Percentiles rank a stretch among this genome's conserved stretches.
phyloP scores from a whole-genome alignment of 2,329 filamentous ascomycete genomes.

The Colletotrichum coccodes region DNA sequence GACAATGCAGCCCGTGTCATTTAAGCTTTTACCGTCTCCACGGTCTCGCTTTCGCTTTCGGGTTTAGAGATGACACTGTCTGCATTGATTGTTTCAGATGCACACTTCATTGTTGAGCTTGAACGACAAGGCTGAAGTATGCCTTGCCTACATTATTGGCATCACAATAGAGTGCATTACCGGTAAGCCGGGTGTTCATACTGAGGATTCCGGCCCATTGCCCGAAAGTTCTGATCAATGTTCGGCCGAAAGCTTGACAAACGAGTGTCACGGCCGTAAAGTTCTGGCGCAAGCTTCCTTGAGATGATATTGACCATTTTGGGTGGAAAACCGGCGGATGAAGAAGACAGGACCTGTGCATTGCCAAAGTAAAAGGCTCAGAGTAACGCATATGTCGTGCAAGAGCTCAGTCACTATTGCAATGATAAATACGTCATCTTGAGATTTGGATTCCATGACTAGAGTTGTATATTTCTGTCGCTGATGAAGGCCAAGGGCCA shows the following conservation, averaged over 20 bases:
- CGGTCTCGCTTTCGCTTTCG: neutral
- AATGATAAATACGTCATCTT: neutral
- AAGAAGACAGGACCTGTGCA: no score
- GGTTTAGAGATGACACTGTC: neutral
- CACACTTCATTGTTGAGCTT: neutral
- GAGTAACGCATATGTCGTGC: no score
- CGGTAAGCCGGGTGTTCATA: no score
- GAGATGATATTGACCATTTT: no score
- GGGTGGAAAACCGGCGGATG: no score
- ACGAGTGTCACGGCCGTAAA: no score
- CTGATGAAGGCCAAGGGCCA: conserved; percentile 28
- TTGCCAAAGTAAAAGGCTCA: no score
- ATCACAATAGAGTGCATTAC: no score
- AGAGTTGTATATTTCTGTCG: conserved; percentile 24
- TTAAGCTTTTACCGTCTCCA: neutral
- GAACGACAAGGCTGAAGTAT: neutral
- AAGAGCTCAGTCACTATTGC: neutral
- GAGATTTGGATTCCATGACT: neutral
- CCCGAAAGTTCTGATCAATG: no score
- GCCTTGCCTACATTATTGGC: neutral
- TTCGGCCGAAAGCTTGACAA: neutral
- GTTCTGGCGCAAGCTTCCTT: no score
- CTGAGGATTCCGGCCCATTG: no score
- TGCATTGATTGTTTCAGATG: neutral
- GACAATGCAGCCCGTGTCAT: neutral